Evolutionary conservation across 139 green algal species (phyloP).

Genomic region (Yamagishiella unicocca): DNA sequence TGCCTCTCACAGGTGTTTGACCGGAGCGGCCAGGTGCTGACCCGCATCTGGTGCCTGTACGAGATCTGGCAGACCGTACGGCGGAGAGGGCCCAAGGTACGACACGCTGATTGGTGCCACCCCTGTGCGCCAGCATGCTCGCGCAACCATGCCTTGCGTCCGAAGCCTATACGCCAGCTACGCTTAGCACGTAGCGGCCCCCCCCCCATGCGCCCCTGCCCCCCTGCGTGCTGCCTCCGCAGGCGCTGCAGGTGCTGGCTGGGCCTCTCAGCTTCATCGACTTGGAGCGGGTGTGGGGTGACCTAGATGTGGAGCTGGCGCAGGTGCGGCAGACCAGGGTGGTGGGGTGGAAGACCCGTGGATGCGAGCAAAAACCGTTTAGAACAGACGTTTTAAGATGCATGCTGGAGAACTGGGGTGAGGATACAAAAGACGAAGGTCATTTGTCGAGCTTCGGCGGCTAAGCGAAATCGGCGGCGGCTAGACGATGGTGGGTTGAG

Average conservation of each 20-base stretch:
- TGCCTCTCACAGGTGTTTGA: constrained; percentile 37
- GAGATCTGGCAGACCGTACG: constrained; percentile 49
- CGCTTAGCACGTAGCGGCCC: neutral
- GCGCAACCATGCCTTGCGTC: too few species aligned
- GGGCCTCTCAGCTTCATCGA: neutral
- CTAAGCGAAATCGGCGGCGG: too few species aligned
- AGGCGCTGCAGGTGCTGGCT: neutral
- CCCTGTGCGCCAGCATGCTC: too few species aligned
- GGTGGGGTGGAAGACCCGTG: too few species aligned
- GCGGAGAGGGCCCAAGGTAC: neutral
- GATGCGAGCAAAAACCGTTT: too few species aligned
- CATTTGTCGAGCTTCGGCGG: too few species aligned
- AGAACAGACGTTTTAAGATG: too few species aligned
- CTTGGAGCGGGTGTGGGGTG: constrained; percentile 5
- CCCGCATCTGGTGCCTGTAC: constrained; percentile 51
- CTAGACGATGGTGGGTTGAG: too few species aligned
- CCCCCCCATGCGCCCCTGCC: too few species aligned
- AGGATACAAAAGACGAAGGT: too few species aligned
- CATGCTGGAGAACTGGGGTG: too few species aligned
- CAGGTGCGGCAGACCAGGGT: constrained; percentile 18
- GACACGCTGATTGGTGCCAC: neutral
- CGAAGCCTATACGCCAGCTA: neutral
- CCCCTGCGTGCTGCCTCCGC: too few species aligned
- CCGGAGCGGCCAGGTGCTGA: neutral
- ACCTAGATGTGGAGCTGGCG: constrained; percentile 30